These are phyloP conservation scores for Clonostachys rosea DNA, from an alignment of 2,329 filamentous ascomycete genomes.

Conservation along the genomic window DNA sequence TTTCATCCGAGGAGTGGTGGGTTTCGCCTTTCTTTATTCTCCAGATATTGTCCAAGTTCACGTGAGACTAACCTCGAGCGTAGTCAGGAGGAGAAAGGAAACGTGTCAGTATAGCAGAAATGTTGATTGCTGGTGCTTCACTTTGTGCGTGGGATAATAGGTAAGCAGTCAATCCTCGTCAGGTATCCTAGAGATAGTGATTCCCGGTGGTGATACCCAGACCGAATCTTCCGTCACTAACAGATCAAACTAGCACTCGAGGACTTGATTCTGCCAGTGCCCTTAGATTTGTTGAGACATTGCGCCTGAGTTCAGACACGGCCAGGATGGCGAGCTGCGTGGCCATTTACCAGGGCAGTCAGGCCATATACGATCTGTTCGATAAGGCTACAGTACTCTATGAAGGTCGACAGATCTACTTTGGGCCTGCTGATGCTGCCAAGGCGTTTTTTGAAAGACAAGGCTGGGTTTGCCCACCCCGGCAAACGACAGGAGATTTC, in stretches of 20 bases:
- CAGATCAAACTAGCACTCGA: slow-evolving; percentile 40
- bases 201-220: background rate
- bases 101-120: slow-evolving; percentile 78
- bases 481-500: slow-evolving; percentile 67
- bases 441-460: slow-evolving; percentile 62
- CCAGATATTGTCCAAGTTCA: no score
- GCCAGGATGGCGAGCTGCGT: slow-evolving; percentile 55
- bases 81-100: slow-evolving; percentile 66
- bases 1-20: slow-evolving; percentile 59
- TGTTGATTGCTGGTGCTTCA: slow-evolving; percentile 58
- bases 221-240: background rate
- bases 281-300: slow-evolving; percentile 64
- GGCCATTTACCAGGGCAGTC: slow-evolving; percentile 69
- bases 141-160: slow-evolving; percentile 66
- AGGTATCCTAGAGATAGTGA: no score
- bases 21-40: no score
- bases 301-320: slow-evolving; percentile 62
- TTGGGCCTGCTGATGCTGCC: slow-evolving; percentile 56
- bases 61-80: no score
- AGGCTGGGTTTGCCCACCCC: slow-evolving; percentile 62
- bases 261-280: slow-evolving; percentile 73
- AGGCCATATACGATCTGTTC: slow-evolving; percentile 67
- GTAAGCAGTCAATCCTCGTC: slow-evolving; percentile 5
- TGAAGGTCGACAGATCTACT: slow-evolving; percentile 75
- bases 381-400: slow-evolving; percentile 74